Evolutionary conservation across 257 asterid genomes (phyloP).

Genomic region (Orobanche coerulescens): DNA sequence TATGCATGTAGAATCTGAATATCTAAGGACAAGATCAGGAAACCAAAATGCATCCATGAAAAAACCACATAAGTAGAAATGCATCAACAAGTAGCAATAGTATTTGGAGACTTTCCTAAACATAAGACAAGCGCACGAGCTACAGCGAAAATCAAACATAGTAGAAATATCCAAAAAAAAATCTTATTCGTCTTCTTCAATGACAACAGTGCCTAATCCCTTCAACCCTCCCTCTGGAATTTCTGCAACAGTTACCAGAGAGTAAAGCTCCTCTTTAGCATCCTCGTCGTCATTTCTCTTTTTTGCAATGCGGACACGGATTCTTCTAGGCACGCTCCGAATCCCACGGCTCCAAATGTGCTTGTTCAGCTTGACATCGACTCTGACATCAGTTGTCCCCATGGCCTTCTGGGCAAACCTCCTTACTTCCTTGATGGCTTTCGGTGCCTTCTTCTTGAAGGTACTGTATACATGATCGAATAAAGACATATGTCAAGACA

Average conservation of each 20-base stretch:
- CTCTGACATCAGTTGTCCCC: constrained; percentile 72
- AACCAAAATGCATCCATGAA: no score
- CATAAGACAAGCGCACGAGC: no score
- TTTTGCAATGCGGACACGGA: constrained; percentile 63
- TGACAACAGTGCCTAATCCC: no score
- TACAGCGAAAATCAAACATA: no score
- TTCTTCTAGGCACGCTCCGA: constrained; percentile 64
- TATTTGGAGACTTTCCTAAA: no score
- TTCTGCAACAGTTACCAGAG: constrained; percentile 55
- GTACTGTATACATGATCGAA: constrained; percentile 34
- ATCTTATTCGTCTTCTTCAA: no score
- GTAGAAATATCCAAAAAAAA: no score
- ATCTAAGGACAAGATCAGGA: no score
- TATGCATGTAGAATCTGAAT: no score
- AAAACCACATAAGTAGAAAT: no score
- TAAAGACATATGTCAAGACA: background rate
- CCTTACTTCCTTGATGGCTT: constrained; percentile 63
- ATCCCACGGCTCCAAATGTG: constrained; percentile 83
- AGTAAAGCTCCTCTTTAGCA: constrained; percentile 69
- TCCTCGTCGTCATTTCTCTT: constrained; percentile 70
- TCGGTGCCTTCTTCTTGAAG: constrained; percentile 81
- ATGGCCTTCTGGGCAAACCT: constrained; percentile 66
- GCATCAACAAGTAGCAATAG: no score
- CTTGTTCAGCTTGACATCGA: no score
- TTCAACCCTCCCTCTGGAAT: constrained; percentile 49